Conservation (phyloP, 2,329 filamentous ascomycete genomes). For the Sarocladiaceae sp. region DNA sequence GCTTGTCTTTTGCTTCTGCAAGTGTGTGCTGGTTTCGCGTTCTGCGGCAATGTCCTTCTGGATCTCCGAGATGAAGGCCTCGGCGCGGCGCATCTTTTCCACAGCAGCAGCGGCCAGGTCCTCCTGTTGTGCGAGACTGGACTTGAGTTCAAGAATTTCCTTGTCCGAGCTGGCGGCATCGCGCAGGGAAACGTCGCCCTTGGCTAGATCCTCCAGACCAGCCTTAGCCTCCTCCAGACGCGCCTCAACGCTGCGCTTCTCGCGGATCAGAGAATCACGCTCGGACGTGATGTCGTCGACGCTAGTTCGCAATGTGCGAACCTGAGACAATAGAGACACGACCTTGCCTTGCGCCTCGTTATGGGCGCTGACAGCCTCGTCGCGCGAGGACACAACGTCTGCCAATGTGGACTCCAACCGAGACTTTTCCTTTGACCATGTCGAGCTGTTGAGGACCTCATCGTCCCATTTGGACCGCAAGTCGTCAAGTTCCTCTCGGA, state of each 20-base stretch:
- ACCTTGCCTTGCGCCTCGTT: conserved; percentile 94
- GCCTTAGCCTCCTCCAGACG: conserved; percentile 82
- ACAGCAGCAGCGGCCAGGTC: conserved; percentile 87
- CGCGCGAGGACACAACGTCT: conserved; percentile 82
- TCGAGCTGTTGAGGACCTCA: conserved; percentile 93
- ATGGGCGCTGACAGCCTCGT: conserved; percentile 88
- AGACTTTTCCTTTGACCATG: conserved; percentile 96
- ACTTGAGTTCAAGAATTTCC: conserved; percentile 84
- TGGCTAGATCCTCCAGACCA: conserved; percentile 79
- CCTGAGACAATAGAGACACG: conserved; percentile 82
- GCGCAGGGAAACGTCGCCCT: conserved; percentile 78
- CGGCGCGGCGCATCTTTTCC: conserved; percentile 93
- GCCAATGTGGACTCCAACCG: conserved; percentile 84
- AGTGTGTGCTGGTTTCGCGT: conserved; percentile 70
- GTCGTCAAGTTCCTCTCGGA: conserved; percentile 95
- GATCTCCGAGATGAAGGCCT: conserved; percentile 78
- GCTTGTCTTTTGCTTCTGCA: conserved; percentile 84
- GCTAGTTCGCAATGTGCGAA: conserved; percentile 72
- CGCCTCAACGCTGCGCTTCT: conserved; percentile 84
- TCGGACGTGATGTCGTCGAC: conserved; percentile 83
- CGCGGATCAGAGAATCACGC: conserved; percentile 74
- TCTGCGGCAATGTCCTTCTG: conserved; percentile 88
- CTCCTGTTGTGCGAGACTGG: conserved; percentile 83
- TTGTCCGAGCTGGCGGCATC: conserved; percentile 85
- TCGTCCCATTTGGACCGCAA: conserved; percentile 96